Conservation (phyloP, 805 yeast species). For the Candida nemodendra region DNA sequence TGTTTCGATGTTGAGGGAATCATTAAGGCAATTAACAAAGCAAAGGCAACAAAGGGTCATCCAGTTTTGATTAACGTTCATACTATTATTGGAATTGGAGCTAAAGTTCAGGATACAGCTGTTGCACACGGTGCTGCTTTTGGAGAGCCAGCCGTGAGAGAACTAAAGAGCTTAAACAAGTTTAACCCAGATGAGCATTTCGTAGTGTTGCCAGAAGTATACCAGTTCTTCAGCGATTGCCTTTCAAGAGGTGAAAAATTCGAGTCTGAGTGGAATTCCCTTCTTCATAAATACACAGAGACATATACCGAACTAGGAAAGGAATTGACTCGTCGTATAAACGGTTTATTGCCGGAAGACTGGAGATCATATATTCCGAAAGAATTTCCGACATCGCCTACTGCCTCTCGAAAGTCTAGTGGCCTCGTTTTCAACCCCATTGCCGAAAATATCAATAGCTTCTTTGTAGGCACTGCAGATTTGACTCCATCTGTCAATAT, state of each 20-base stretch:
- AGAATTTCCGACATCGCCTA: conserved; percentile 76
- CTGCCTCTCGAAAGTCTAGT: conserved; percentile 91
- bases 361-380: conserved; percentile 80
- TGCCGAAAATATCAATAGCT: conserved; percentile 58
- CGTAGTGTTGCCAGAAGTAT: conserved; percentile 77
- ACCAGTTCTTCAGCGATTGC: conserved; percentile 58
- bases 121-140: conserved; percentile 94
- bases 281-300: conserved; percentile 55
- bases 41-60: conserved; percentile 68
- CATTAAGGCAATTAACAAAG: conserved; percentile 68
- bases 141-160: conserved; percentile 85
- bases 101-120: conserved; percentile 77
- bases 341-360: conserved; percentile 70
- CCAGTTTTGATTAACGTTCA: conserved; percentile 85
- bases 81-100: conserved; percentile 93
- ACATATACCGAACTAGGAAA: conserved; percentile 75
- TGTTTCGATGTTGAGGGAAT: conserved; percentile 72
- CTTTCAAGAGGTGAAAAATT: conserved; percentile 58
- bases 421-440: conserved; percentile 67
- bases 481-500: conserved; percentile 85
- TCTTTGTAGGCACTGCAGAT: conserved; percentile 96
- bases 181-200: conserved; percentile 82
- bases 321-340: conserved; percentile 73
- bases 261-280: conserved; percentile 70
- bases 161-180: conserved; percentile 76